Percentiles rank a stretch among this genome's conserved stretches.
phyloP scores from a whole-genome alignment of 2,329 filamentous ascomycete genomes.

The Knufia petricola region DNA sequence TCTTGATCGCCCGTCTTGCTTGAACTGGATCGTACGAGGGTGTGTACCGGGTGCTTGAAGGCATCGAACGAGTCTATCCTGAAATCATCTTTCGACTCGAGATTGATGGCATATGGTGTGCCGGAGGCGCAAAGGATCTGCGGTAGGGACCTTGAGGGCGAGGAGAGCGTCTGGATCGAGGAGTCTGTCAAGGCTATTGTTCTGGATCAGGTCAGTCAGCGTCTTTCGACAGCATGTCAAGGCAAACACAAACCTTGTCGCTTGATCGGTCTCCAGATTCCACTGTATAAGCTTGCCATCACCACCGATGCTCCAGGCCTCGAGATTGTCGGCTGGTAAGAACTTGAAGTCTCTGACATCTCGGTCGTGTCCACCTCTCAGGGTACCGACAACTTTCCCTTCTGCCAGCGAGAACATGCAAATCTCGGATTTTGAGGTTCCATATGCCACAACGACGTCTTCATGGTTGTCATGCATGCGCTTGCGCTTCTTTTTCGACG shows the following conservation, averaged over 20 bases:
- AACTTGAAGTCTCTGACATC: conserved; percentile 44
- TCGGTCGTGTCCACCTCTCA: conserved; percentile 39
- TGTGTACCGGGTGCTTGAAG: conserved; percentile 41
- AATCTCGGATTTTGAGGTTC: conserved; percentile 40
- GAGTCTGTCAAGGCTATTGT: conserved; percentile 35
- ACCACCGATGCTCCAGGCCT: conserved; percentile 46
- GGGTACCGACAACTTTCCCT: conserved; percentile 36
- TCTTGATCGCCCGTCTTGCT: conserved; percentile 24
- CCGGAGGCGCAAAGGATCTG: conserved; percentile 43
- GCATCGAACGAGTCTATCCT: conserved; percentile 37
- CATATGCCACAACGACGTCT: conserved; percentile 40
- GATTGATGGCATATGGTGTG: conserved; percentile 38
- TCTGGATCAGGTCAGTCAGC: conserved; percentile 23
- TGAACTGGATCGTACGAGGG: conserved; percentile 34
- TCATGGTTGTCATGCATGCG: conserved; percentile 31
- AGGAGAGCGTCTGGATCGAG: conserved; percentile 33
- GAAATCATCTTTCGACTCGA: conserved; percentile 30
- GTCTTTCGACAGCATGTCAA: conserved; percentile 4
- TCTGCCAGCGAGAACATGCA: conserved; percentile 42
- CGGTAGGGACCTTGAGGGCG: conserved; percentile 32
- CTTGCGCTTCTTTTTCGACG: conserved; percentile 44
- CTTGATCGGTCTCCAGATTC: conserved; percentile 38
- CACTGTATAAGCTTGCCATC: conserved; percentile 45
- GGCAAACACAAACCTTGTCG: conserved; percentile 31
- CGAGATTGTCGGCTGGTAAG: conserved; percentile 38